phyloP scores from a whole-genome alignment of 75 land plant genomes.

The Chamaecyparis obtusa region DNA sequence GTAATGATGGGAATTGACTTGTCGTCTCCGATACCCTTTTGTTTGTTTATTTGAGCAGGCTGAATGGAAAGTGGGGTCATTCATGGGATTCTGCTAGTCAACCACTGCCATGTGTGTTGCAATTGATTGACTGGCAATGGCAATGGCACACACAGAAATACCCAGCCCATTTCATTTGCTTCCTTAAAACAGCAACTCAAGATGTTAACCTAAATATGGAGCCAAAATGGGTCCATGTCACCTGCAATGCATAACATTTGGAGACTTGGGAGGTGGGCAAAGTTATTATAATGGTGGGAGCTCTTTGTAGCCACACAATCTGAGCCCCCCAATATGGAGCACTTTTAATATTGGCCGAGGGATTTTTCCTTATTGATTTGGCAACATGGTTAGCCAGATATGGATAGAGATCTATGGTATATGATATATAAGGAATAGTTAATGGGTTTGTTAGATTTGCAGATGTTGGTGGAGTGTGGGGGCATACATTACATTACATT shows the following conservation, averaged over 20 bases:
- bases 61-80: not conserved
- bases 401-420: not conserved
- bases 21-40: constrained; percentile 5
- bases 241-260: not conserved
- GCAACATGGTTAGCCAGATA: not conserved
- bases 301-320: not conserved
- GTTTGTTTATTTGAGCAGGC: not conserved
- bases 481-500: not conserved
- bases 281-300: not conserved
- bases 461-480: not conserved
- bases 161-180: not conserved
- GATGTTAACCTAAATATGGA: not conserved
- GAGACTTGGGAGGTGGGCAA: not conserved
- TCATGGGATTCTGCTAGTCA: not conserved
- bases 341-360: not conserved
- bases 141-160: not conserved
- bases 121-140: not conserved
- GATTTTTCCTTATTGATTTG: not conserved
- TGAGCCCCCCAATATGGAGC: not conserved
- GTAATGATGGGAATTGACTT: not conserved
- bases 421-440: not conserved
- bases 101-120: not conserved
- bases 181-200: not conserved
- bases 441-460: constrained; percentile 3
- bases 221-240: not conserved